Evolutionary conservation across 345 rosid species (phyloP).

Genomic region (Salix brachista): DNA sequence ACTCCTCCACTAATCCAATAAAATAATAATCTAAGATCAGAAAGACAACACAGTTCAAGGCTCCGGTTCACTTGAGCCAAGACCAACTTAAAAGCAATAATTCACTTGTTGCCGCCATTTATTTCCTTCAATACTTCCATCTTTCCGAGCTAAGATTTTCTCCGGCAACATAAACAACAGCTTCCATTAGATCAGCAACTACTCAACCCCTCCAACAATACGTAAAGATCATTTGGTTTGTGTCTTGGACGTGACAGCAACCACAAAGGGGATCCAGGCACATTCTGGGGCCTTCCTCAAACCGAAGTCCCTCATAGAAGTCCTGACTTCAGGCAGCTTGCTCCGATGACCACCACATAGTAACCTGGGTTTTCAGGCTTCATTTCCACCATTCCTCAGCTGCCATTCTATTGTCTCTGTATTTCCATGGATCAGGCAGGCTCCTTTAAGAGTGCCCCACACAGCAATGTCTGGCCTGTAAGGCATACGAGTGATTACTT

Average conservation of each 20-base stretch:
- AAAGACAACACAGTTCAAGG: too few relatives aligned
- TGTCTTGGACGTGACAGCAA: constrained; percentile 48
- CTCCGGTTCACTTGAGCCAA: too few relatives aligned
- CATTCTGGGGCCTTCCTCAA: constrained; percentile 72
- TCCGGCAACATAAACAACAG: constrained; percentile 15
- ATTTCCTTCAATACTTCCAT: neutral
- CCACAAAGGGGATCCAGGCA: constrained; percentile 63
- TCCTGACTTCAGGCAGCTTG: constrained; percentile 62
- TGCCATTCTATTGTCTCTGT: constrained; percentile 61
- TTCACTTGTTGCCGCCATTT: neutral
- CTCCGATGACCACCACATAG: constrained; percentile 63
- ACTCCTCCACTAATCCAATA: too few relatives aligned
- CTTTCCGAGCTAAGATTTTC: neutral
- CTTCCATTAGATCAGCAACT: constrained; percentile 45
- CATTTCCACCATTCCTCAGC: constrained; percentile 55
- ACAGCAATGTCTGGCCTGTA: constrained; percentile 45
- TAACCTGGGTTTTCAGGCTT: constrained; percentile 61
- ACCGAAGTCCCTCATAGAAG: constrained; percentile 58
- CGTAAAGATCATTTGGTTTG: constrained; percentile 35
- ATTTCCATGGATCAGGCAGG: constrained; percentile 56
- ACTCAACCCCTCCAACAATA: constrained; percentile 52
- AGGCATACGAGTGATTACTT: constrained; percentile 55
- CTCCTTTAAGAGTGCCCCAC: constrained; percentile 70
- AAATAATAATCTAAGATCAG: too few relatives aligned
- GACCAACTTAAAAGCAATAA: too few relatives aligned